Evolutionary conservation across 768 basidiomycete genomes (phyloP).

Genomic region (Pleurotus sapidus): DNA sequence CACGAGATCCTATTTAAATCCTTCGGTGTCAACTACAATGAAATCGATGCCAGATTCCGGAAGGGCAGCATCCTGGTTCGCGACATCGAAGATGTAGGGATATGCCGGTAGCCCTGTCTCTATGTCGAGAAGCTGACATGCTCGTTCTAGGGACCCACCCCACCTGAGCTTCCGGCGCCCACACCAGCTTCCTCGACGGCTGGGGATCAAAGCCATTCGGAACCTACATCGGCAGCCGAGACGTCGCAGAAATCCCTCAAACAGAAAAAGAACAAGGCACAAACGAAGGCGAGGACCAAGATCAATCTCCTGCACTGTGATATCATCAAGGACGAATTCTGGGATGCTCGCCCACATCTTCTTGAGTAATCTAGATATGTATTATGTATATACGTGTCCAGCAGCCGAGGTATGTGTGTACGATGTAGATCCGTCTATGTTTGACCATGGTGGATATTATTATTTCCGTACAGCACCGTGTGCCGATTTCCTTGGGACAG

Average conservation of each 20-base stretch:
- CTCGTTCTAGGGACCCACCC: background rate
- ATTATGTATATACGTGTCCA: background rate
- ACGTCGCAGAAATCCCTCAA: conserved; percentile 10
- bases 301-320: conserved; percentile 76
- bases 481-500: too few relatives aligned
- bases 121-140: background rate
- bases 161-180: background rate
- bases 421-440: too few relatives aligned
- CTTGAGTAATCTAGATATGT: conserved; percentile 31
- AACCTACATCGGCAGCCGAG: conserved; percentile 3
- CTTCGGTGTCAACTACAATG: conserved; percentile 89
- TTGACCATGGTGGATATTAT: too few relatives aligned
- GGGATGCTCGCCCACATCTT: conserved; percentile 59
- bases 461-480: too few relatives aligned
- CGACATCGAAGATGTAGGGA: conserved; percentile 40
- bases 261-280: conserved; percentile 16
- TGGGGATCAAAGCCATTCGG: conserved; percentile 5
- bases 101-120: background rate
- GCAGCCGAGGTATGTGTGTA: too few relatives aligned
- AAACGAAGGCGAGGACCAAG: conserved; percentile 32
- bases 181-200: background rate
- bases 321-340: conserved; percentile 80
- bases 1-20: conserved; percentile 84
- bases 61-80: conserved; percentile 87
- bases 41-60: conserved; percentile 63